These are phyloP conservation scores for Echinosophora koreensis DNA, from an alignment of 306 rosid genomes.

Conservation along the genomic window DNA sequence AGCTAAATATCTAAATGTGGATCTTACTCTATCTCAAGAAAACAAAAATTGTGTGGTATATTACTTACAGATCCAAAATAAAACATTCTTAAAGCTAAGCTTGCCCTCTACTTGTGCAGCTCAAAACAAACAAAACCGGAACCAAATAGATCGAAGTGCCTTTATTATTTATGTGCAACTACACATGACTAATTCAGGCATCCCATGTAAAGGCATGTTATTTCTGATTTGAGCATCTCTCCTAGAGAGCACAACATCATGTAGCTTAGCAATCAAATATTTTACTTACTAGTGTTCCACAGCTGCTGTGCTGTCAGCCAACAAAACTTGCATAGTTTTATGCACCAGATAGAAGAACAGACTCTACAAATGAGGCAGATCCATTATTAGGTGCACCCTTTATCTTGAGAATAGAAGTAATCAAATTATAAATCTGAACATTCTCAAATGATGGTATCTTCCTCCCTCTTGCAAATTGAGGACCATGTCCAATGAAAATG, in stretches of 20 bases:
- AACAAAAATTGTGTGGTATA: slow-evolving; percentile 29
- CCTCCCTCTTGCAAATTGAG: slow-evolving; percentile 83
- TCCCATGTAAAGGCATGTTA: neutral
- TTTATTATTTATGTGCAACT: slow-evolving; percentile 23
- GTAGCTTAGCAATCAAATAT: slow-evolving; percentile 37
- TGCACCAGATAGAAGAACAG: slow-evolving; percentile 70
- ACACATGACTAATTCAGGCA: slow-evolving; percentile 28
- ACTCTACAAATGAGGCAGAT: slow-evolving; percentile 67
- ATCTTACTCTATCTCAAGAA: slow-evolving; percentile 37
- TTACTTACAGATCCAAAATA: slow-evolving; percentile 35
- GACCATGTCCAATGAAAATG: slow-evolving; percentile 94
- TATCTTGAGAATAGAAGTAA: slow-evolving; percentile 84
- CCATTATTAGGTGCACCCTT: slow-evolving; percentile 88
- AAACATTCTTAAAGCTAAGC: slow-evolving; percentile 37
- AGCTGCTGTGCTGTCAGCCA: neutral
- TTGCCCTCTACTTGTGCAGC: slow-evolving; percentile 11
- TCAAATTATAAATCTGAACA: slow-evolving; percentile 87
- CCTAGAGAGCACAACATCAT: slow-evolving; percentile 28
- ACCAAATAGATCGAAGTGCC: slow-evolving; percentile 34
- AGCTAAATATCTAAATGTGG: slow-evolving; percentile 36
- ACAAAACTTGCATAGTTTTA: slow-evolving; percentile 37
- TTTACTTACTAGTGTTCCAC: slow-evolving; percentile 22
- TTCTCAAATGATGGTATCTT: slow-evolving; percentile 96
- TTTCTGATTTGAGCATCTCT: slow-evolving; percentile 30
- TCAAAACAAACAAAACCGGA: slow-evolving; percentile 39